Evolutionary conservation across 305 asterid species (phyloP).

Genomic region (Fraxinus latifolia): DNA sequence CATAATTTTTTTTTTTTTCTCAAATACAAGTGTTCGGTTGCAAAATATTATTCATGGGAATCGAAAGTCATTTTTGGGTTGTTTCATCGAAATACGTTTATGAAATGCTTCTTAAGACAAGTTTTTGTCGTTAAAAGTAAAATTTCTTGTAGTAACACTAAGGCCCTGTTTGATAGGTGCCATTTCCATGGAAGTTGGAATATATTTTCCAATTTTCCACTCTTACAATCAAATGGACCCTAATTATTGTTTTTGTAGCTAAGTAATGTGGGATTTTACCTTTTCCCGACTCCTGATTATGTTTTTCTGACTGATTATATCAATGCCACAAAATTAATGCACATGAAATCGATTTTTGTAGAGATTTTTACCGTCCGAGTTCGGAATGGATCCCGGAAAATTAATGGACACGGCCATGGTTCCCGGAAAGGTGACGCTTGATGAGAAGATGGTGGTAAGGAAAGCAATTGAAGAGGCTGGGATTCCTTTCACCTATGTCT

Average conservation of each 20-base stretch:
- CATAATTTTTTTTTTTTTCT: background rate
- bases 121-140: background rate
- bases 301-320: background rate
- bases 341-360: background rate
- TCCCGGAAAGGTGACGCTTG: conserved; percentile 43
- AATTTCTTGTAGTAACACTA: background rate
- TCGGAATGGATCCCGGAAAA: conserved; percentile 47
- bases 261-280: background rate
- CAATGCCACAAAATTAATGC: background rate
- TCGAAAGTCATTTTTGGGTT: background rate
- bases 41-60: background rate
- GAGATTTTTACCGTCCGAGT: conserved; percentile 61
- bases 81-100: background rate
- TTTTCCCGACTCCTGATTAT: background rate
- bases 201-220: too few relatives aligned
- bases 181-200: too few relatives aligned
- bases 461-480: conserved; percentile 56
- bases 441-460: conserved; percentile 51
- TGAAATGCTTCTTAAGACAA: background rate
- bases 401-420: conserved; percentile 28
- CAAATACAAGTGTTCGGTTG: background rate
- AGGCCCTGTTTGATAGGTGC: too few relatives aligned
- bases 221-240: too few relatives aligned
- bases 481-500: conserved; percentile 51
- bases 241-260: background rate